Evolutionary conservation across 768 basidiomycete species (phyloP), one percentile per base, ranked within the genome.

Genomic region (Crassisporium funariophilum): DNA sequence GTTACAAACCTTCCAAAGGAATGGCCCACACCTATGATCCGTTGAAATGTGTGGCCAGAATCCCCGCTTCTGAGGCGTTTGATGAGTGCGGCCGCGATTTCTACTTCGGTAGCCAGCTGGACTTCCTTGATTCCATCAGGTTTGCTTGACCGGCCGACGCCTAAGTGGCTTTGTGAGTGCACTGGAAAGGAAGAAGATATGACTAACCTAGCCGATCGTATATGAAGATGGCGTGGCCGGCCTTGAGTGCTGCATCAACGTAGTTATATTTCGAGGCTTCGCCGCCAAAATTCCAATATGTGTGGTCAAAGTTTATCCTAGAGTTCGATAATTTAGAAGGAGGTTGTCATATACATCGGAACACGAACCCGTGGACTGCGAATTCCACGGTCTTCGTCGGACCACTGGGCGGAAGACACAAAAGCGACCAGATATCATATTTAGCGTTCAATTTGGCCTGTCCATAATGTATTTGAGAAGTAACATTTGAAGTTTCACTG

Each of bases 101-200:
- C 57, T 2, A 61, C 35, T 21, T 63, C 49, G 7, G 53, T 56
- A 11, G 58, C 31, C 13, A 37, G 33, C 22, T 63, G 61, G 8
- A 57, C 61, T 37, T 59, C 54, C 19, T 51, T 45, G 11, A 61
- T 59, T 8, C 57, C 59, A 29, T 59, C 57, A 2, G 61, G 59
- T 41, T 59, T 63, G 13, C 42, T 49, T 2, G 61, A 63, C 19
- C 38, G 31, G 3, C 61, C 59, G 17, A 56, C 50, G 13, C 61
- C 61, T 62, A n/a, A n/a, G n/a, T n/a, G n/a, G n/a, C 5, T 11
- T n/a, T 31, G 29, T 31, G 29, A 29, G 13, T 29, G 7, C 27
- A 29, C 10, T 31, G 2, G 29, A 7, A 33, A 25, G 5, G 16
- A 34, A 16, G n/a, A 23, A 12, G 19, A 4, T 11, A 8, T 21